Percentiles rank a stretch among this genome's conserved stretches.
Conservation (phyloP, 177 flowering plant species). For the Vitis hybrid region DNA sequence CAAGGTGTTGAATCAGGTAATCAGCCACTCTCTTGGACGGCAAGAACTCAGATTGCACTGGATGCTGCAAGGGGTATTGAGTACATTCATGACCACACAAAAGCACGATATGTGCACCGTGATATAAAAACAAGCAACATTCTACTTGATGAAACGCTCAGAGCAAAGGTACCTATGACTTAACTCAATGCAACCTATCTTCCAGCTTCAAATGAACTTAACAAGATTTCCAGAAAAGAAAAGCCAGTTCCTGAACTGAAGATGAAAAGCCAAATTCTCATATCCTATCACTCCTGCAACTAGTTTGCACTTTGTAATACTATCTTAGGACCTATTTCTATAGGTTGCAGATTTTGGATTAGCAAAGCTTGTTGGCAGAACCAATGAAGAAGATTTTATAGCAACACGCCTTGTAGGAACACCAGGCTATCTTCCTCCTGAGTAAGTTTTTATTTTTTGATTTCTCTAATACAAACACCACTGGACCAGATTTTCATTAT, state of each 20-base stretch:
- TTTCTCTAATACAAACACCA: not conserved
- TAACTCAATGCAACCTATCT: not conserved
- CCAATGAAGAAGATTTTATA: conserved; percentile 52
- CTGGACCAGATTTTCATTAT: too few species aligned
- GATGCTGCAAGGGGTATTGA: conserved; percentile 57
- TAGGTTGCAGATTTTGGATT: conserved; percentile 88
- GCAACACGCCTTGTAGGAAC: conserved; percentile 82
- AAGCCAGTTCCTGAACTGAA: not conserved
- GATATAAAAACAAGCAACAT: conserved; percentile 50
- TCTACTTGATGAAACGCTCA: conserved; percentile 34
- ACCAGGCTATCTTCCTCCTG: conserved; percentile 88
- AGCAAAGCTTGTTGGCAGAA: conserved; percentile 68
- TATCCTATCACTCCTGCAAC: not conserved
- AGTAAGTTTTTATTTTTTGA: conserved; percentile 34
- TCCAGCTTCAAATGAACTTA: not conserved
- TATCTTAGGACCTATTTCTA: not conserved
- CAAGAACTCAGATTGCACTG: conserved; percentile 47
- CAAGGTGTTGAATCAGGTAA: conserved; percentile 37
- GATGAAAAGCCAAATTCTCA: too few species aligned
- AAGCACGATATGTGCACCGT: conserved; percentile 43
- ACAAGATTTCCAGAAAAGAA: not conserved
- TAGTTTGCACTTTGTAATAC: not conserved
- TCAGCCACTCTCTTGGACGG: conserved; percentile 64
- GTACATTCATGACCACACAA: conserved; percentile 51
- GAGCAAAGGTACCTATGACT: conserved; percentile 33